Evolutionary conservation across 257 asterid genomes (phyloP), one percentile per base, ranked within the genome.

Genomic region (Przewalskia tangutica): DNA sequence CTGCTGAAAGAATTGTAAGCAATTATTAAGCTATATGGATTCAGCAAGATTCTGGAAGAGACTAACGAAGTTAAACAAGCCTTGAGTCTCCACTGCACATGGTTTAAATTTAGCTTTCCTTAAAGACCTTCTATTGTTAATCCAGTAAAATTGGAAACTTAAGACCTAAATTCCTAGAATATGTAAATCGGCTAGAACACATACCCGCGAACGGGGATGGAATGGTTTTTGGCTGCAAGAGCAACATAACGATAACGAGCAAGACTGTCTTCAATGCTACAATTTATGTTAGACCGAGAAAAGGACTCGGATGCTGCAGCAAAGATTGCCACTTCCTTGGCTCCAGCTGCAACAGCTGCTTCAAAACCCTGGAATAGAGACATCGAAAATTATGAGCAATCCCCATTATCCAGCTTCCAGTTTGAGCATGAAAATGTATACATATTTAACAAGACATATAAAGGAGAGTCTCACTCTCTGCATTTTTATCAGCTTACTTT

Each of bases 271-370:
- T 88, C 87, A 83, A 95, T 89, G 88, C 94, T 90, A 90, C 97
- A 95, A 83, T 95, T 95, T 82, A 95, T 83, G 84, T 93, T 93
- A 84, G 97, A 95, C 80, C 36, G 79, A 65, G 98, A 93, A 88
- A 95, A 95, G 77, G 97, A 95, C 87, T 95, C 97, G 4, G 98
- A 95, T 4, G 97, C 97, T 81, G 98, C 93, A 84, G 97, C 98
- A 91, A 95, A 93, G 77, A 95, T 83, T 83, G 98, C 98, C 77
- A 95, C 98, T 89, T 95, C 98, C 89, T 92, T 92, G 75, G 97
- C 97, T 82, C 97, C 98, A 70, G 97, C 91, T 36, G 85, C 90
- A 85, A 92, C 65, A 77, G 98, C 98, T 16, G 98, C 95, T 88
- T 90, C 93, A 85, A 93, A 93, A 83, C 98, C 97, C 98, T 95